These are phyloP conservation scores for Pelagophyceae sp. DNA, from an alignment of 352 stramenopile species.

Conservation along the genomic window DNA sequence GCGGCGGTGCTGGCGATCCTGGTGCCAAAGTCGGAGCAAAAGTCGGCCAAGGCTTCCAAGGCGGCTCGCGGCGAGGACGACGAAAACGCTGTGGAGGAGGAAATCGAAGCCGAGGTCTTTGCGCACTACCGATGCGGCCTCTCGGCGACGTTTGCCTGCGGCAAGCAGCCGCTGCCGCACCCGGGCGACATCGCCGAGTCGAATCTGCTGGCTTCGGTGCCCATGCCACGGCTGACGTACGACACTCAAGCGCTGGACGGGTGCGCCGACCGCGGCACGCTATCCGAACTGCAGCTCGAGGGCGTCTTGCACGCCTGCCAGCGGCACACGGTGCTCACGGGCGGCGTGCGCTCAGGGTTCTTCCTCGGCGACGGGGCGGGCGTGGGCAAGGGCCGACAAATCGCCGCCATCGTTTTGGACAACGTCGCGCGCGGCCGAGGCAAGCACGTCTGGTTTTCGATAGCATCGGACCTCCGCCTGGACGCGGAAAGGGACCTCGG, in stretches of 20 bases:
- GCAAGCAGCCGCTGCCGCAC: neutral
- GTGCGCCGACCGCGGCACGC: constrained; percentile 20
- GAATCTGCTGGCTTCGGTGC: constrained; percentile 20
- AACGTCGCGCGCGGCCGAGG: constrained; percentile 38
- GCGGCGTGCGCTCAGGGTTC: constrained; percentile 42
- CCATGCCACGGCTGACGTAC: constrained; percentile 19
- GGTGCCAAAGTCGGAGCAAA: neutral
- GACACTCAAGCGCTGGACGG: neutral
- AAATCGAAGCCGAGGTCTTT: constrained; percentile 8
- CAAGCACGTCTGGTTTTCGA: constrained; percentile 63
- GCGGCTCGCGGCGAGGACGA: neutral
- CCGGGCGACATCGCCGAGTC: constrained; percentile 24
- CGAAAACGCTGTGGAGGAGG: constrained; percentile 2
- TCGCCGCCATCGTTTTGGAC: constrained; percentile 57
- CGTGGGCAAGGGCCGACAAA: constrained; percentile 62
- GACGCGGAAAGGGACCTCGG: constrained; percentile 49
- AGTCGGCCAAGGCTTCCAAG: neutral
- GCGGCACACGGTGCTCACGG: constrained; percentile 21
- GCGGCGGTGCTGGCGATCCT: neutral
- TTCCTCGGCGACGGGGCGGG: constrained; percentile 62
- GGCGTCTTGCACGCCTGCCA: constrained; percentile 34
- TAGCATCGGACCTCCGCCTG: constrained; percentile 51
- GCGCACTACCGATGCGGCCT: neutral
- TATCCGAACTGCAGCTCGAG: constrained; percentile 33
- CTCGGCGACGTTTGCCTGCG: neutral